phyloP scores from a whole-genome alignment of 2,329 filamentous ascomycete genomes.

The Colletotrichum gigasporum region DNA sequence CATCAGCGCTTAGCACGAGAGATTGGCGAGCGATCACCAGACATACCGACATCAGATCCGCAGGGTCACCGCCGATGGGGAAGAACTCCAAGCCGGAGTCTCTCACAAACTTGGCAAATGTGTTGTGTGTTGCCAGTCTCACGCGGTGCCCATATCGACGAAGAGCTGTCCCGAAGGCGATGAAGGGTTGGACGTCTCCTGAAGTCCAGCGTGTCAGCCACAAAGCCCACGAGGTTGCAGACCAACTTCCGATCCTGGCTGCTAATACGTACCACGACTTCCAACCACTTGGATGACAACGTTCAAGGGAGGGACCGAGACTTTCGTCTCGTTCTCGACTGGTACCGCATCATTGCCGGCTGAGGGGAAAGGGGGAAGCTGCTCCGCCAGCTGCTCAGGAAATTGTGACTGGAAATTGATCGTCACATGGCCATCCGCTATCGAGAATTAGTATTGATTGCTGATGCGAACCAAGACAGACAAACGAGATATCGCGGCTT shows the following conservation, averaged over 20 bases:
- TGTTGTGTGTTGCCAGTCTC: conserved; percentile 56
- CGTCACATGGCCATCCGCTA: not conserved
- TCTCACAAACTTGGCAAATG: conserved; percentile 59
- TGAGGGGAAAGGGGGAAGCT: not conserved
- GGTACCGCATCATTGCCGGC: not conserved
- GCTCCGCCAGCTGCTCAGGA: not conserved
- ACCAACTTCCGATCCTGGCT: too few species aligned
- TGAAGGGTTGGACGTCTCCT: conserved; percentile 60
- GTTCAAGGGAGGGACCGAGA: conserved; percentile 18
- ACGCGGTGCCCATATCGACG: conserved; percentile 52
- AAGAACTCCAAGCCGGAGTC: conserved; percentile 61
- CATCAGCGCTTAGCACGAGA: conserved; percentile 28
- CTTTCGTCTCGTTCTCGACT: not conserved
- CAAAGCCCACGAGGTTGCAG: not conserved
- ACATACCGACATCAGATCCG: conserved; percentile 48
- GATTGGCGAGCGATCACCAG: conserved; percentile 49
- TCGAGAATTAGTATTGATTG: not conserved
- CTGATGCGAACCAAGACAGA: not conserved
- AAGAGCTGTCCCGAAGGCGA: conserved; percentile 55
- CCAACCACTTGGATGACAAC: conserved; percentile 33
- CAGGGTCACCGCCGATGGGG: conserved; percentile 61
- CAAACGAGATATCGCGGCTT: not conserved
- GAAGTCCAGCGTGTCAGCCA: not conserved
- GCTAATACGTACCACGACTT: conserved; percentile 22
- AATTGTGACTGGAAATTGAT: not conserved